Evolutionary conservation across 257 asterid species (phyloP), one percentile per base, ranked within the genome.

Genomic region (Jaltomata sinuosa): DNA sequence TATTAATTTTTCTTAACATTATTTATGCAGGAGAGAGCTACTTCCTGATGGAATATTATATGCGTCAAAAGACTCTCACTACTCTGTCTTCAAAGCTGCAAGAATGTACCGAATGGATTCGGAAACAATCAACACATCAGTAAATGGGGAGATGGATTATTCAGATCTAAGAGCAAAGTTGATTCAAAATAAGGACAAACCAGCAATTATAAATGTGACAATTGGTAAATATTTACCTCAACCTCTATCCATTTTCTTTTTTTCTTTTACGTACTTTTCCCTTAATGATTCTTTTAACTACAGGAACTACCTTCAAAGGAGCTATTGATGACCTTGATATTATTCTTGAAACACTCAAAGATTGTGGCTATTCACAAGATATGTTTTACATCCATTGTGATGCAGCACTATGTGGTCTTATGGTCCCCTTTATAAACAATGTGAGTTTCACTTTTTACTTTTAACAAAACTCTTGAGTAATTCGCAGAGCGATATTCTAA

Each of bases 301-400:
- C 42, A 89, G 90, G 91, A 79, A 89, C 91, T 27, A 87, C 91
- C 0, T 87, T 87, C 72, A 89, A 89, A 82, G 91, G 91, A 25
- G 89, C 84, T 10, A 0, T 88, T 5, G 92, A 89, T 79, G 67
- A 89, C 14, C 80, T 89, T 76, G 92, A 89, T 83, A 11, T 86
- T 53, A 71, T 88, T 16, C 59, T 88, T 18, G 25, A 78, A 47
- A 86, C 81, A 22, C 85, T 86, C 5, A 79, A 84, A 76, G 81
- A 86, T 29, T 74, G 79, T 42, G 91, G 87, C 1, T 88, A 80
- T 47, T 59, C 89, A 22, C 71, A 88, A 0, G 88, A 86, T 42
- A 40, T 42, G 22, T 86, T 86, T 69, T 88, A 86, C 47, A 86
- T 88, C 5, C 91, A 85, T 1, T 87, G 88, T 62, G 90, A 88